A percentile compares a stretch with the other conserved stretches of the same genome.
phyloP scores from a whole-genome alignment of 139 green algal species.

The Chlamydomonas schloesseri region DNA sequence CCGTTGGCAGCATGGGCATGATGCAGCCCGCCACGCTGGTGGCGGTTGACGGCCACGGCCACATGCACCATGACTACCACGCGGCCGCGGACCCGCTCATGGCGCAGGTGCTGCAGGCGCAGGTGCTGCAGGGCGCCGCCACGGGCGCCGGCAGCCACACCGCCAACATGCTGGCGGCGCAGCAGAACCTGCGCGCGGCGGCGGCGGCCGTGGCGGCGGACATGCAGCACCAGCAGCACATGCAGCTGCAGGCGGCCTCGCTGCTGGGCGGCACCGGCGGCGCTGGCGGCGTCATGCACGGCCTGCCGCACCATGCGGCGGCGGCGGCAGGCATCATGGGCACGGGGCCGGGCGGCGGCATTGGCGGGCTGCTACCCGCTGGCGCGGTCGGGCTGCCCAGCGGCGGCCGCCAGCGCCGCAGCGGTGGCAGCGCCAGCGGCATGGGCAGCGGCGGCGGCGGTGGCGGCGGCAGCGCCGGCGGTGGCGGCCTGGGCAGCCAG shows the following conservation, averaged over 20 bases:
- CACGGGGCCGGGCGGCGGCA: too few species aligned
- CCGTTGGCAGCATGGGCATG: slow-evolving; percentile 9
- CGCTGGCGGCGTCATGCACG: neutral
- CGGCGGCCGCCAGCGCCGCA: neutral
- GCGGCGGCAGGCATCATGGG: too few species aligned
- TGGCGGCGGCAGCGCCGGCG: slow-evolving; percentile 6
- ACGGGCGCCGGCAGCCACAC: neutral
- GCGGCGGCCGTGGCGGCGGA: slow-evolving; percentile 9
- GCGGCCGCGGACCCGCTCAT: neutral
- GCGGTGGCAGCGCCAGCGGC: neutral
- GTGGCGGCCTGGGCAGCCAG: neutral
- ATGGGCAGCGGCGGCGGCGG: neutral
- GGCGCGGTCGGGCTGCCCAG: too few species aligned
- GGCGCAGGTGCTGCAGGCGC: slow-evolving; percentile 35
- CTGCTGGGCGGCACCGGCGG: too few species aligned
- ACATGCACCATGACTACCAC: too few species aligned
- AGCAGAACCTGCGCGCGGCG: slow-evolving; percentile 33
- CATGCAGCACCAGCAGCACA: slow-evolving; percentile 9
- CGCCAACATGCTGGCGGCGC: neutral
- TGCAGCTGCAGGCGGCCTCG: neutral
- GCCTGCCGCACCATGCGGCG: neutral
- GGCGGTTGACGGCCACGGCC: too few species aligned
- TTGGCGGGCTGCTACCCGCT: too few species aligned
- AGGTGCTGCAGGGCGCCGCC: slow-evolving; percentile 10
- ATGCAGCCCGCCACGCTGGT: too few species aligned